Base-by-base conservation (phyloP, 495 filamentous ascomycete species). In the Cairneyella variabilis region DNA sequence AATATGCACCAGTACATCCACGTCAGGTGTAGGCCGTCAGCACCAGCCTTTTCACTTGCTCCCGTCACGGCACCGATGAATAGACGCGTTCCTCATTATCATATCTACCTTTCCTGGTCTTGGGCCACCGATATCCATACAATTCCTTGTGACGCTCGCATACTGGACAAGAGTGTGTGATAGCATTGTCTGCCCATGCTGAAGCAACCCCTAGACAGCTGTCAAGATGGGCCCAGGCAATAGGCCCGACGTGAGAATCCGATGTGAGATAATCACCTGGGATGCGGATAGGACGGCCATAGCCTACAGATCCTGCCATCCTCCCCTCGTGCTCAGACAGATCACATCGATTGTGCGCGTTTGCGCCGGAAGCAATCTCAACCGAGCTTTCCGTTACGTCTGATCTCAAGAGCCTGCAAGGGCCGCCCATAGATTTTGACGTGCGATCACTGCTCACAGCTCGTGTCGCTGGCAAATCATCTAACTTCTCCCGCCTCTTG, bases 61-160 rank as follows among this genome's bases (percentile, higher is more conserved):
- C 14, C 14, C 14, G 14, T 32, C 14, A 32, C 14, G 14, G 28
- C 28, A 14, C 28, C 14, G 14, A 14, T 14, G 32, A 53, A 36
- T 30, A 49, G 21, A 47, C 20, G 20, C 20, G 20, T 42, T 42
- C 39, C 20, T 42, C 20, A 42, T 42, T 42, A 42, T 42, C 20
- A 42, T 42, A 42, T 42, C 39, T 42, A 20, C 39, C 22, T 42
- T 11, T 42, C 21, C 22, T 42, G 12, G 39, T 42, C 39, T 42
- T 42, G 22, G 20, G 39, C 39, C 20, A 42, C 16, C 39, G 39
- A 42, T 42, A 42, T 42, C 39, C 20, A 21, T 42, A 42, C 20
- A 42, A 23, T 42, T 42, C 20, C 39, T 11, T 42, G 22, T 42
- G 20, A 23, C 39, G 39, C 39, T 42, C 20, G 39, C 20, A 42